Percentiles rank a stretch among this genome's conserved stretches.
Evolutionary conservation across 2,329 filamentous ascomycete genomes (phyloP).

Genomic region (Fusarium sp.): DNA sequence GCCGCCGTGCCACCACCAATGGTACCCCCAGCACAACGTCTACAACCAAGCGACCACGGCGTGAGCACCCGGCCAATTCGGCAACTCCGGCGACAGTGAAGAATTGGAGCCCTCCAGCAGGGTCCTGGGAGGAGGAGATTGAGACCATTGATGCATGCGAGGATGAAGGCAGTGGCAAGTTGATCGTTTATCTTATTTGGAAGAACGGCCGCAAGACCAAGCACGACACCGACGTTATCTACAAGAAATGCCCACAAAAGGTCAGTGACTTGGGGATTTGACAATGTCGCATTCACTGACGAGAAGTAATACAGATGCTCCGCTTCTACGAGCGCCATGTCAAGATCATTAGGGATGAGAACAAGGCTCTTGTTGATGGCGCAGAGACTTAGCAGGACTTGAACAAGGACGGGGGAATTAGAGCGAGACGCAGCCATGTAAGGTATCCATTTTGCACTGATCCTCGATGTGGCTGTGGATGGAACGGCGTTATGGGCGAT

Average conservation of each 20-base stretch:
- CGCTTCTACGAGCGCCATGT: slow-evolving; percentile 68
- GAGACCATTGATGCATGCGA: slow-evolving; percentile 76
- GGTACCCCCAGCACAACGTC: slow-evolving; percentile 48
- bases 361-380: slow-evolving; percentile 33
- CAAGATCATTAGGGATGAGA: slow-evolving; percentile 58
- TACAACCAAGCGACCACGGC: slow-evolving; percentile 55
- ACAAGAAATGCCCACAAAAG: slow-evolving; percentile 82
- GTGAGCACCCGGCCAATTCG: slow-evolving; percentile 59
- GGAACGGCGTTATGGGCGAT: slow-evolving; percentile 24
- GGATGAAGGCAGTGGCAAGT: slow-evolving; percentile 65
- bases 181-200: slow-evolving; percentile 78
- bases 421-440: neutral
- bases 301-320: slow-evolving; percentile 59
- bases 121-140: slow-evolving; percentile 81
- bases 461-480: neutral
- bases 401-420: no score
- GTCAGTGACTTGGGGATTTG: slow-evolving; percentile 51
- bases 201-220: slow-evolving; percentile 77
- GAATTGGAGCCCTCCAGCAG: slow-evolving; percentile 73
- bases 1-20: slow-evolving; percentile 58
- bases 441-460: neutral
- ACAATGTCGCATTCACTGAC: neutral
- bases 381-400: slow-evolving; percentile 1
- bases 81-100: slow-evolving; percentile 58
- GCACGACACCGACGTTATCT: slow-evolving; percentile 73